Base-by-base conservation (phyloP, 306 rosid species). In the Quercus berberidifolia region DNA sequence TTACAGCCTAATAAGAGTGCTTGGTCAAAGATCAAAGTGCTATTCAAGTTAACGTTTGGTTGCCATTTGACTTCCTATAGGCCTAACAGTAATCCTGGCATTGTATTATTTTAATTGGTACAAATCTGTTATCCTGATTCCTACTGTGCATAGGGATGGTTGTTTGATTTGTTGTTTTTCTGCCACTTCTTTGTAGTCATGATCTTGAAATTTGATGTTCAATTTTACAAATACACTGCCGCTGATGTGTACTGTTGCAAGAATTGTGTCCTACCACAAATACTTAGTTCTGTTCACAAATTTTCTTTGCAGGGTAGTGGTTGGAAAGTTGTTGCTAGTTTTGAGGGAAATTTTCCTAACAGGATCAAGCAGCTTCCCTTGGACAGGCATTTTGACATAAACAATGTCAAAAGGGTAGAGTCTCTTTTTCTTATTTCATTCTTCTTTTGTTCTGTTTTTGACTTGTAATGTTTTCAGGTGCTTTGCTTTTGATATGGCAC, bases 301-400 rank as follows among this genome's bases (percentile, higher is more conserved):
- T 35, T 74, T 72, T 73, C 54, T 57, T 88, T 80, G 82, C 85
- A 95, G 99, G 99, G 99, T 85, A 23, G 97, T 89, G 99, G 99
- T 75, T 95, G 99, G 99, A 95, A 95, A 89, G 88, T 95, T 79
- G 99, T 95, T 89, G 88, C 96, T n/a, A 91, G 97, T 86, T 95
- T 95, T 76, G 99, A 95, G 88, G 99, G 99, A 57, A 92, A 84
- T 72, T 92, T 95, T 81, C 98, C 99, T 19, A 94, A 90, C 82
- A 88, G 99, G 88, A 93, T 95, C 81, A 95, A 95, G 85, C 99
- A 95, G 82, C 86, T 95, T 25, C 97, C 98, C 65, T 76, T 95
- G 71, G 99, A 95, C 81, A 90, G 96, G 65, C 99, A 95, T 90
- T 95, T 95, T 79, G 99, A 95, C 78, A 90, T 95, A 84, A 95